Base-by-base conservation (phyloP, 352 stramenopile genomes). In the Phytophthora ohioensis region DNA sequence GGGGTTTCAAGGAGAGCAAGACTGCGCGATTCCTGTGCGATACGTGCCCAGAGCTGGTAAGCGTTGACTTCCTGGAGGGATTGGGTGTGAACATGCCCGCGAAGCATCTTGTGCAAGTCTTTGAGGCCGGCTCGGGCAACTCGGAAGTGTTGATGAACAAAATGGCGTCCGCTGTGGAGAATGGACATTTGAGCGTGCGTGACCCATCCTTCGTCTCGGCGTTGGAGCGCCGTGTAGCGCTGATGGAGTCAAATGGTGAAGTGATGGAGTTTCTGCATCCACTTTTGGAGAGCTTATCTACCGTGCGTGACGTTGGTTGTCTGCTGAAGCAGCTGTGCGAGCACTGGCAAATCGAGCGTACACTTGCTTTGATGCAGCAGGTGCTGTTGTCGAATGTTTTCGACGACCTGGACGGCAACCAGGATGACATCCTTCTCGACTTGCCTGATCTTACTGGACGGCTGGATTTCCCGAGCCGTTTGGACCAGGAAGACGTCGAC, bases 21-120 rank as follows among this genome's bases (percentile, higher is more conserved):
- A 96, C 89, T 3, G 79, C 83, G 5, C 67, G 57, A 6, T 96
- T 96, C 56, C 48, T 96, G 30, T 67, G 64, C 0, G 68, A 73
- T 11, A 82, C 72, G 30, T 96, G 87, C 39, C 84, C 89, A 4
- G 89, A 96, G 62, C 80, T 96, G 9, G 89, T 96, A 43, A 93
- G 79, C 49, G 85, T 92, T 10, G 89, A 96, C n/a, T 96, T 96
- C 47, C 63, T 96, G 4, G 89, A 96, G 74, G 89, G 89, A 4
- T 73, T 96, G 31, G 77, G 77, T 66, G 75, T 93, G 6, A 76
- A 78, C 5, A 57, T 96, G 41, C 73, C 72, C 2, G 65, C 79
- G 4, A 67, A 79, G 30, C 80, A 95, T 30, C 69, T 96, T 45
- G 54, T 96, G n/a, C 60, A 69, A 61, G 81, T 95, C 12, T 91